Evolutionary conservation across 2,329 filamentous ascomycete genomes (phyloP).

Genomic region (Sclerotinia trifoliorum): DNA sequence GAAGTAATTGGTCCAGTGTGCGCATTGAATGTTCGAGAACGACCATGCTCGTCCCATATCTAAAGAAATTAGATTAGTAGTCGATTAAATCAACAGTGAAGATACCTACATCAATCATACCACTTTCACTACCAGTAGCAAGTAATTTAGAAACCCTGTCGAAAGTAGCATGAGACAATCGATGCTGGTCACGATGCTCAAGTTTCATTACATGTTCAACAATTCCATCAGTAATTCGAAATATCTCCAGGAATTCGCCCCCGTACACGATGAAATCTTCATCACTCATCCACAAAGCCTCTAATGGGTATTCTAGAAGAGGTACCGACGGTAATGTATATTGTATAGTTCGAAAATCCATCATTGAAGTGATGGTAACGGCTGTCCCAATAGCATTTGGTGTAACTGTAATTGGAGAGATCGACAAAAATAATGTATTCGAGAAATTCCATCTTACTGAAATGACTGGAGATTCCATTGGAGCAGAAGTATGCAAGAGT

Average conservation of each 20-base stretch:
- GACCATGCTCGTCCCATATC: slow-evolving; percentile 47
- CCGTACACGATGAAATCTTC: slow-evolving; percentile 59
- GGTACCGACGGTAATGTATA: slow-evolving; percentile 52
- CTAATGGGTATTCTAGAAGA: slow-evolving; percentile 51
- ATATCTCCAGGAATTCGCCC: slow-evolving; percentile 52
- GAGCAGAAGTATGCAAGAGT: slow-evolving; percentile 53
- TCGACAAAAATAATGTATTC: slow-evolving; percentile 54
- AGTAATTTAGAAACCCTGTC: slow-evolving; percentile 54
- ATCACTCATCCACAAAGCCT: slow-evolving; percentile 60
- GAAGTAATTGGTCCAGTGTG: slow-evolving; percentile 59
- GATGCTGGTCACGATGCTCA: slow-evolving; percentile 53
- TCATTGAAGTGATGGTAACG: slow-evolving; percentile 51
- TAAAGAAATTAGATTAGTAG: slow-evolving; percentile 44
- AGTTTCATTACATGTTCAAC: slow-evolving; percentile 52
- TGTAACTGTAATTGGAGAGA: slow-evolving; percentile 47
- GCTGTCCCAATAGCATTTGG: slow-evolving; percentile 52
- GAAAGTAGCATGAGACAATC: slow-evolving; percentile 55
- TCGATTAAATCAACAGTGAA: neutral
- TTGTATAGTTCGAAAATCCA: slow-evolving; percentile 39
- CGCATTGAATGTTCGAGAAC: slow-evolving; percentile 55
- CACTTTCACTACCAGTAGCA: slow-evolving; percentile 60
- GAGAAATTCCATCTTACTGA: slow-evolving; percentile 61
- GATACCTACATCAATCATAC: slow-evolving; percentile 56
- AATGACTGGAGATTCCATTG: slow-evolving; percentile 59
- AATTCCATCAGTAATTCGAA: slow-evolving; percentile 48